These are phyloP conservation scores for Ceratocystis albifundus DNA, from an alignment of 2,329 filamentous ascomycete genomes.

Conservation along the genomic window DNA sequence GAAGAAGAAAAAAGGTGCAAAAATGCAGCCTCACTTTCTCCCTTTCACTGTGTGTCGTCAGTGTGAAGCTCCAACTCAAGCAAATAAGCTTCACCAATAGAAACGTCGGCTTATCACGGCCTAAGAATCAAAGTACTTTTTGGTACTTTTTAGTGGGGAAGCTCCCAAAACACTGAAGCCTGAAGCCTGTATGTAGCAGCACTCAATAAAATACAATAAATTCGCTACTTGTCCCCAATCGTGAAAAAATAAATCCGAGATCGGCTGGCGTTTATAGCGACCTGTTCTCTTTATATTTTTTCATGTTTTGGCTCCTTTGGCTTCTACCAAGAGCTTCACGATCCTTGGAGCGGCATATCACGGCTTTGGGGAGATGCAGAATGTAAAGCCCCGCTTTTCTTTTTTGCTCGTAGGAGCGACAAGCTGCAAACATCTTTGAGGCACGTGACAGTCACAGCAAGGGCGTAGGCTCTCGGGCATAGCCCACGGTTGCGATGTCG, in stretches of 20 bases:
- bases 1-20: neutral
- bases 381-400: neutral
- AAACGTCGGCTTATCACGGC: slow-evolving; percentile 29
- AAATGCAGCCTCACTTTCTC: slow-evolving; percentile 4
- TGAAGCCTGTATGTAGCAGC: neutral
- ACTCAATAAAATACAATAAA: neutral
- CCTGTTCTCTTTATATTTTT: neutral
- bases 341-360: slow-evolving; percentile 10
- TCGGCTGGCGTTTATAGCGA: neutral
- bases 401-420: slow-evolving; percentile 1
- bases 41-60: slow-evolving; percentile 18
- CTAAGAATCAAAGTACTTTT: slow-evolving; percentile 23
- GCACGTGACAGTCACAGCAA: neutral
- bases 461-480: too few relatives aligned
- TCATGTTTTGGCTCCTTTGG: neutral
- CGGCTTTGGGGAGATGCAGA: neutral
- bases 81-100: slow-evolving; percentile 5
- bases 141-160: neutral
- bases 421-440: neutral
- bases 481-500: too few relatives aligned
- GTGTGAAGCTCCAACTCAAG: neutral
- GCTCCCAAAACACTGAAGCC: neutral
- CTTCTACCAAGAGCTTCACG: neutral
- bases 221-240: neutral
- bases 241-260: slow-evolving; percentile 1